phyloP scores from a whole-genome alignment of 1,139 yeast genomes.

The Geotrichum aggregatum region DNA sequence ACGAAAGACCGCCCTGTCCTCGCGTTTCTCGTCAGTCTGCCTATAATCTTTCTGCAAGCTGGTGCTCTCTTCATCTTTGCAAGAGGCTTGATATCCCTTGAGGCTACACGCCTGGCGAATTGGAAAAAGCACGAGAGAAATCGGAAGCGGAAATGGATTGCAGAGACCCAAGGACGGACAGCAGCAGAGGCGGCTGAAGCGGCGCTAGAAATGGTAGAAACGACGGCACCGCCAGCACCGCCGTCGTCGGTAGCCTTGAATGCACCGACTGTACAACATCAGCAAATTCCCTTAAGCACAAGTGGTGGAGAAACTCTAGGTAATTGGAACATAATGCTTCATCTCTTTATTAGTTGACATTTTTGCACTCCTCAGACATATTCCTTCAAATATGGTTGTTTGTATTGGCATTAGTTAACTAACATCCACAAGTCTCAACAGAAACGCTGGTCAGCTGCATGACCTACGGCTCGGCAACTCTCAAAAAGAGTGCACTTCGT shows the following conservation, averaged over 20 bases:
- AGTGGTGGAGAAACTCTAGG: neutral
- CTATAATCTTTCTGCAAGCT: neutral
- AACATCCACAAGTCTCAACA: neutral
- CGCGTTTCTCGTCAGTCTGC: neutral
- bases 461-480: neutral
- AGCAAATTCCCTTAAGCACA: neutral
- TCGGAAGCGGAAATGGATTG: neutral
- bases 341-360: too few species aligned
- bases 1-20: neutral
- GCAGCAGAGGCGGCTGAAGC: too few species aligned
- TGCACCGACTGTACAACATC: neutral
- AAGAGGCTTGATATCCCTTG: neutral
- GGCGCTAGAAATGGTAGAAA: too few species aligned
- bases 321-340: neutral
- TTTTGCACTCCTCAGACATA: too few species aligned
- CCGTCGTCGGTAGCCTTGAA: neutral
- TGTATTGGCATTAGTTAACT: neutral
- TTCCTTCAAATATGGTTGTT: too few species aligned
- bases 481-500: neutral
- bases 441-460: slow-evolving; percentile 3
- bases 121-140: neutral
- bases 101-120: neutral
- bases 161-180: neutral
- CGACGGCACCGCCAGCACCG: too few species aligned
- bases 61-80: neutral